A percentile compares a stretch with the other conserved stretches of the same genome.
These are phyloP conservation scores for Podaxis sp. DNA, from an alignment of 768 basidiomycete genomes.

Conservation along the genomic window DNA sequence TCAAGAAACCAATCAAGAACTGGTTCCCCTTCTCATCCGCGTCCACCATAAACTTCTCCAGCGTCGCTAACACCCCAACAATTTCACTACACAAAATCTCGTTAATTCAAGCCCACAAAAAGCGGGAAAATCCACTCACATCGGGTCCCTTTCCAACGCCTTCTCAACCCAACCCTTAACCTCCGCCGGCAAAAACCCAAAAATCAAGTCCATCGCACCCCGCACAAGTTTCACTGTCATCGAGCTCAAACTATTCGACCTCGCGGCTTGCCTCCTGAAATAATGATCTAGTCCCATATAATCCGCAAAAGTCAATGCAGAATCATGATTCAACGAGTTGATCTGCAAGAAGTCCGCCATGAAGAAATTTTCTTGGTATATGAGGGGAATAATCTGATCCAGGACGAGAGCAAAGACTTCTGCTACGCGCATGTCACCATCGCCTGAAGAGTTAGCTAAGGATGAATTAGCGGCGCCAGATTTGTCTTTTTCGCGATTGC, in stretches of 20 bases:
- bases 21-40: conserved; percentile 79
- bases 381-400: conserved; percentile 69
- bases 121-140: conserved; percentile 46
- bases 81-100: conserved; percentile 59
- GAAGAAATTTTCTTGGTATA: conserved; percentile 87
- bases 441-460: conserved; percentile 18
- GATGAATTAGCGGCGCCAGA: background rate
- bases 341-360: conserved; percentile 91
- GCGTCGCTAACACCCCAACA: conserved; percentile 73
- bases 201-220: conserved; percentile 91
- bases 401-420: conserved; percentile 78
- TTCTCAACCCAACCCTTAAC: conserved; percentile 83
- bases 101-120: conserved; percentile 1
- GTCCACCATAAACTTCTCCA: conserved; percentile 77
- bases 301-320: conserved; percentile 90
- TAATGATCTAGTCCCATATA: conserved; percentile 94
- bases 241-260: conserved; percentile 63
- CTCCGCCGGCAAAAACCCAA: conserved; percentile 87
- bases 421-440: conserved; percentile 22
- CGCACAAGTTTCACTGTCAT: conserved; percentile 79
- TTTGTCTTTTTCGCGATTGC: conserved; percentile 56
- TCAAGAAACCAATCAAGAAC: conserved; percentile 70
- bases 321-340: conserved; percentile 51
- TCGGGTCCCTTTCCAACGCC: conserved; percentile 69
- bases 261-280: conserved; percentile 88